Base-by-base conservation (phyloP, 805 yeast genomes). In the Metschnikowia koreensis region DNA sequence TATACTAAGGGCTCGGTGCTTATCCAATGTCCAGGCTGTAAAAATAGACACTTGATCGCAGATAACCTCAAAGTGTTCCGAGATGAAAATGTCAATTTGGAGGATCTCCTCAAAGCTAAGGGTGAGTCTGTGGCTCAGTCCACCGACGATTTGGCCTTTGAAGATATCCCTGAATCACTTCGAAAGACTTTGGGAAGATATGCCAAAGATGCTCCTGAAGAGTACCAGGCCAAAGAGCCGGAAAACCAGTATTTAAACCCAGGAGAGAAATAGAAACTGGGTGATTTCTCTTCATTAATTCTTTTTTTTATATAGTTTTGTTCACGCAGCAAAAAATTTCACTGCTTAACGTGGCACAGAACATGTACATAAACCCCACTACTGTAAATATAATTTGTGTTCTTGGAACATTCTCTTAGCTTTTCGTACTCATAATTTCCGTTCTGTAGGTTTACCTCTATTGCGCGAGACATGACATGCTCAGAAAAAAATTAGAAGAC, bases 21-120 rank as follows among this genome's bases (percentile, higher is more conserved):
- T 46, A 86, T 93, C 26, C 90, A 89, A 62, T 93, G 98, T 66
- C 98, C 98, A 0, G 88, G 91, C 13, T 93, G 98, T 67, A 79
- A 86, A 57, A 85, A 81, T 63, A 81, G 97, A 57, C 98, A 93
- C 65, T 71, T 93, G 63, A 92, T 93, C 39, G 96, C 97, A 0
- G 98, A 93, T 65, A 66, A 66, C 56, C 61, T 70, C 48, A 66
- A 83, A 73, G 88, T 92, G 33, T 91, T 92, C 63, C 81, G 84
- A n/a, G 97, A 92, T 66, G 75, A 81, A 27, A 76, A 79, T 56
- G 79, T 89, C 60, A 89, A 86, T n/a, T 72, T 92, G 34, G 89
- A 90, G 63, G 96, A 92, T 50, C 84, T 90, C 6, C 66, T 92
- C 63, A 75, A 75, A 12, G 84, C 86, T 0, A 80, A 88, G 62